Evolutionary conservation across 2,329 filamentous ascomycete species (phyloP), one percentile per base, ranked within the genome.

Genomic region (Proliferodiscus dingleyae): DNA sequence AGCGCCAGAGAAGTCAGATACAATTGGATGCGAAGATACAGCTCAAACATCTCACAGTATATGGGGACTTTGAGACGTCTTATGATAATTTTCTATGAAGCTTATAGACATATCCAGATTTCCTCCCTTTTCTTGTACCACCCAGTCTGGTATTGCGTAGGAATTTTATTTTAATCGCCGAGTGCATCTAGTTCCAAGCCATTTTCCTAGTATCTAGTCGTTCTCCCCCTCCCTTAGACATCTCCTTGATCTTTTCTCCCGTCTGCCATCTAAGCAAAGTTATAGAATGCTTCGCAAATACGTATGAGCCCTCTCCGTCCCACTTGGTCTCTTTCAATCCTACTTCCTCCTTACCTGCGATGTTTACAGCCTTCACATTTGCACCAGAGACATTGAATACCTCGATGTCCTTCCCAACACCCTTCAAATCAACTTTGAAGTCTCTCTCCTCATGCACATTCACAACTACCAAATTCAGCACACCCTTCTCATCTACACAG

Each of bases 281-380:
- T 37, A 89, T 72, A 2, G 83, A 86, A 61, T 84, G 78, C 68
- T 81, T 87, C 1, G 73, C 71, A 64, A 90, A 90, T 2, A 67
- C 75, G 58, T 78, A 89, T 34, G 67, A 63, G 1, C 78, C 81
- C 60, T 75, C 65, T 0, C 76, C 81, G 59, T 81, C 71, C 84
- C 85, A 89, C 34, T 67, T 75, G 7, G 69, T 74, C 64, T 84
- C 78, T 46, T 71, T 61, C 45, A 87, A 68, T 1, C 69, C 69
- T 10, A 89, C 83, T 45, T 80, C 76, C 58, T 86, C 70, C 55
- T 78, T 75, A 3, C 71, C 75, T 4, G 73, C 77, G 30, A 75
- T 81, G 60, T 89, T 89, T 4, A 75, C 75, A 15, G 76, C 76
- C 13, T 72, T 65, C 18, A 84, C 71, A 49, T 68, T 67, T 2